Evolutionary conservation across 2,329 filamentous ascomycete species (phyloP), one percentile per base, ranked within the genome.

Genomic region (Whalleya microplaca): DNA sequence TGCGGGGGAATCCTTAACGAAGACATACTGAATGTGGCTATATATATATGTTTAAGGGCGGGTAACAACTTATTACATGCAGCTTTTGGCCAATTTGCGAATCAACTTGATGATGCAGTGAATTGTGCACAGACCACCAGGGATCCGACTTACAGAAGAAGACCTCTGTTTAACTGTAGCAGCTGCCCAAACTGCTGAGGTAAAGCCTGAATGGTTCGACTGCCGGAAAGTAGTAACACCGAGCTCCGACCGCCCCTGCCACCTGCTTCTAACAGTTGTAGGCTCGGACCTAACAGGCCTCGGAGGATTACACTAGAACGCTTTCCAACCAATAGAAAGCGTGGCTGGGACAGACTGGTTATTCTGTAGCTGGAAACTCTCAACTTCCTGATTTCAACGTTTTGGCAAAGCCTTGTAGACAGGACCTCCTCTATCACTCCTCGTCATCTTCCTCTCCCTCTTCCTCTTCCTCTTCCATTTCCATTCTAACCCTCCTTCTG

Each of bases 21-120:
- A 45, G 65, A 45, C 70, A 71, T 73, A 21, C 12, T 55, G n/a
- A n/a, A 40, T 12, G 51, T 14, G 23, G 20, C 20, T 42, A n/a
- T 32, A 19, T 8, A n/a, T n/a, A n/a, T n/a, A n/a, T n/a, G n/a
- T n/a, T n/a, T n/a, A n/a, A n/a, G n/a, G n/a, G n/a, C n/a, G n/a
- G n/a, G n/a, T n/a, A n/a, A n/a, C n/a, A n/a, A n/a, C n/a, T n/a
- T n/a, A n/a, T n/a, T n/a, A n/a, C n/a, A n/a, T n/a, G n/a, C n/a
- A n/a, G n/a, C n/a, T n/a, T n/a, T n/a, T n/a, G n/a, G 27, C 14
- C 32, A 37, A 12, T 37, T 37, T 37, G 32, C 7, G 10, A 8
- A 37, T 12, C 32, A 37, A 12, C 10, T 14, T 7, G 10, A 7
- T 37, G 32, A 37, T 37, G 27, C 27, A 29, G 27, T 12, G 27